phyloP scores from a whole-genome alignment of 2,329 filamentous ascomycete genomes.

The Conoideocrella luteorostrata region DNA sequence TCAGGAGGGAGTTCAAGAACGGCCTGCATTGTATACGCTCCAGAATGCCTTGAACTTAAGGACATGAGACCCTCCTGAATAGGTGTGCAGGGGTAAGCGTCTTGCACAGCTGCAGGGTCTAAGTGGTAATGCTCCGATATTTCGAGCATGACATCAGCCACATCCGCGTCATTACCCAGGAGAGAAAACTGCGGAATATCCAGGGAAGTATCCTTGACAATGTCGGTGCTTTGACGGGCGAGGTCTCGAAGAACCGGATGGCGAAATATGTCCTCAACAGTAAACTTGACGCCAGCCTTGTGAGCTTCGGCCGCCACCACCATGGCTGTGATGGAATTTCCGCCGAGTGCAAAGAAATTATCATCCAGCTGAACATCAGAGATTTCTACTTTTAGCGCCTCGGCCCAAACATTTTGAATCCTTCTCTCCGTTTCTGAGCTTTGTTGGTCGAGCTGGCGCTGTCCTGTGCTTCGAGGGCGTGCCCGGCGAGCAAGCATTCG shows the following conservation, averaged over 20 bases:
- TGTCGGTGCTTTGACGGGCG: neutral
- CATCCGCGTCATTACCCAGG: neutral
- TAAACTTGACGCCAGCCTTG: constrained; percentile 10
- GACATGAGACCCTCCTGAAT: constrained; percentile 34
- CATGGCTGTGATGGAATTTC: constrained; percentile 23
- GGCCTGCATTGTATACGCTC: constrained; percentile 25
- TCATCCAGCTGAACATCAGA: constrained; percentile 6
- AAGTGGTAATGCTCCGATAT: neutral
- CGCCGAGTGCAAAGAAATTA: constrained; percentile 23
- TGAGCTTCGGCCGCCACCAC: constrained; percentile 14
- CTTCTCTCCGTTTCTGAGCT: neutral
- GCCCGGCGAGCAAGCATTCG: neutral
- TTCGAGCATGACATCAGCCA: neutral
- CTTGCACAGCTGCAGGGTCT: neutral
- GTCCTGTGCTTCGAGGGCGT: neutral
- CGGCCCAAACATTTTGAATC: constrained; percentile 12
- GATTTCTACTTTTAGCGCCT: constrained; percentile 28
- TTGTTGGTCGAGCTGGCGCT: neutral
- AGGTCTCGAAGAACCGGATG: constrained; percentile 9
- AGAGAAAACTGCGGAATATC: too few species aligned
- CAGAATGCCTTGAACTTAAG: constrained; percentile 22
- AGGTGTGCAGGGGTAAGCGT: constrained; percentile 25
- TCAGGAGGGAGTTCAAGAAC: constrained; percentile 10
- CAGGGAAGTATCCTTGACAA: too few species aligned
- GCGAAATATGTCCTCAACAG: constrained; percentile 18